These are phyloP conservation scores for Sporobolomyces phaffii DNA, from an alignment of 768 basidiomycete species.

Conservation along the genomic window DNA sequence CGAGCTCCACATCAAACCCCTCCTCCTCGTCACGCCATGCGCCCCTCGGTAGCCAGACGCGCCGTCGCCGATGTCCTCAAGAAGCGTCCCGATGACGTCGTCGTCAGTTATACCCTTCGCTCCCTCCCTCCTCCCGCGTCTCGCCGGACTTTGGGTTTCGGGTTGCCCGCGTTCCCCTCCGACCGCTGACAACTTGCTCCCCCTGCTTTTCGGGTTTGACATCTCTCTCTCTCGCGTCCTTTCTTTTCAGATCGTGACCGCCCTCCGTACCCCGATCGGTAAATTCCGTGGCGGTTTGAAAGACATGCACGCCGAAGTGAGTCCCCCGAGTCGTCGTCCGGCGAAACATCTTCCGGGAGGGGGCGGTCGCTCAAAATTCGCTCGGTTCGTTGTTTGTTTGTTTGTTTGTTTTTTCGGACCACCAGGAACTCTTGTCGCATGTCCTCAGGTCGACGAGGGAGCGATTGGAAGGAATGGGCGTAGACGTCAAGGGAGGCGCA, in stretches of 20 bases:
- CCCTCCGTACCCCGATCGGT: conserved; percentile 84
- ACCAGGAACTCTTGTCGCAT: conserved; percentile 37
- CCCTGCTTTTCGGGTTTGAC: no score
- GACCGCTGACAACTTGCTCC: no score
- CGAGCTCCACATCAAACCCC: no score
- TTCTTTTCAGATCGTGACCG: conserved; percentile 64
- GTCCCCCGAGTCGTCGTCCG: not conserved
- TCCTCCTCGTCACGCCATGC: no score
- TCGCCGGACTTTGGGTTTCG: not conserved
- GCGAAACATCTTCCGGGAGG: not conserved
- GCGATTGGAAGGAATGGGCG: conserved; percentile 33
- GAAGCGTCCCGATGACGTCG: conserved; percentile 31
- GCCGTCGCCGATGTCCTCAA: conserved; percentile 23
- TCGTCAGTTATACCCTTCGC: conserved; percentile 3
- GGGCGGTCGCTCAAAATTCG: no score
- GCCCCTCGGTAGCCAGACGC: conserved; percentile 9
- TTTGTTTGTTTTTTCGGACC: no score
- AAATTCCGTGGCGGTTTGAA: conserved; percentile 85
- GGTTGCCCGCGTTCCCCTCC: no score
- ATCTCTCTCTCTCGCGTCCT: not conserved
- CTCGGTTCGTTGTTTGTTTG: no score
- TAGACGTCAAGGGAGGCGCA: conserved; percentile 33
- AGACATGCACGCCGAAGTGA: conserved; percentile 52
- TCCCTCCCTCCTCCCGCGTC: not conserved
- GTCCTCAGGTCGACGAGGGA: conserved; percentile 26